Evolutionary conservation across 164 flowering plant species (phyloP), one percentile per base, ranked within the genome.

Genomic region (Liriodendron chinense): DNA sequence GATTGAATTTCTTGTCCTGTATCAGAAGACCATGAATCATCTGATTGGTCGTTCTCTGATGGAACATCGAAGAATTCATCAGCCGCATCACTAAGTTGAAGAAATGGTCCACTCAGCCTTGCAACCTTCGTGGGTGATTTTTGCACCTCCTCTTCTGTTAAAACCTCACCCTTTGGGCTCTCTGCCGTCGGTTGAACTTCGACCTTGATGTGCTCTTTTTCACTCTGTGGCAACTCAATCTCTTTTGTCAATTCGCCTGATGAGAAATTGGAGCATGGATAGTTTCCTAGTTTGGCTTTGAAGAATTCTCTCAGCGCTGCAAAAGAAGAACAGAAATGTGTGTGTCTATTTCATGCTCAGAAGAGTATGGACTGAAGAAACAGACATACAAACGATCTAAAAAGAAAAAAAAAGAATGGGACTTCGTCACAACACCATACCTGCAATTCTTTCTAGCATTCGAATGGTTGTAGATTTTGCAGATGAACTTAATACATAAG

Each of bases 241-340:
- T 83, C 85, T 74, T 77, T 76, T 24, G 83, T 72, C 72, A 85
- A 63, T 65, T 85, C 91, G 64, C 78, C 78, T 1, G 85, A 86
- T 68, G 84, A 74, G 75, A 74, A 84, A 26, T 85, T 88, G 63
- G 84, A 80, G 43, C 82, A 72, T 13, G 70, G 48, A 65, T 25
- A 72, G 34, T 80, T 82, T 75, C 88, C 95, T 73, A 57, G 76
- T 79, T 85, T 89, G 76, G 95, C 85, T 80, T 28, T 81, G 77
- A 89, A 93, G 72, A 93, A 57, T 83, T 94, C 98, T 76, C 92
- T 82, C 76, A 94, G 34, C 25, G 98, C 98, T 94, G 89, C 81
- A 82, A 81, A 23, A 23, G 64, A 20, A 67, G 71, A 77, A 23
- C 25, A 24, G 16, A 57, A 70, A 28, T 34, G 4, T 10, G 28